Evolutionary conservation across 1,284 basidiomycete genomes (phyloP), one percentile per base, ranked within the genome.

Genomic region (Moesziomyces parantarcticus): DNA sequence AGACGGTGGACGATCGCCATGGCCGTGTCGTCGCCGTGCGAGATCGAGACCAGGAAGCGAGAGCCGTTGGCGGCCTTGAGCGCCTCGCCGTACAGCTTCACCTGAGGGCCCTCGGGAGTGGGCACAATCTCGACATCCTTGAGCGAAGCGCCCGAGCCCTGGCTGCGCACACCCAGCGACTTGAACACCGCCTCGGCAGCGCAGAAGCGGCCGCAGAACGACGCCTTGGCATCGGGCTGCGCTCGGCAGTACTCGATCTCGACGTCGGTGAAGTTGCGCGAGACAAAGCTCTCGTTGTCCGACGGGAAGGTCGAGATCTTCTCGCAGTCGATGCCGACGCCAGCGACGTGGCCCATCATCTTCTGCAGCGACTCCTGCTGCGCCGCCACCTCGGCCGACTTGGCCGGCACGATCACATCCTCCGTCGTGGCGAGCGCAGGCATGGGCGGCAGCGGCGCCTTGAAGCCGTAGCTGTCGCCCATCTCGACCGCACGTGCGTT

Each of bases 161-260:
- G 92, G 6, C 92, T 94, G 21, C 90, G 87, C 42, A 95, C 91
- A 34, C 92, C 92, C 16, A 99, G 88, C n/a, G 94, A 92, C 87
- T 99, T 99, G 90, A 99, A 97, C 53, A 95, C 92, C 13, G 95
- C 96, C 85, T 99, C 97, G 85, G 98, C 99, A 50, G 94, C 95
- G 48, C 90, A 92, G 94, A 97, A 99, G 72, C 95, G 92, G 52
- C 92, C 95, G 40, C 95, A 94, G 83, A 97, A 95, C 10, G 95
- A 97, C 4, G 96, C 92, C 1, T 88, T 85, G 20, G 92, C 90
- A 64, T 93, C 92, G 0, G 97, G 90, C 80, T 97, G 94, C n/a
- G 89, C 80, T 54, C 87, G 87, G 86, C 96, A 98, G 87, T 98
- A 97, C 16, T 88, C 86, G 76, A 91, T 89, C 87, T 99, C 96